Evolutionary conservation across 352 stramenopile genomes (phyloP), one percentile per base, ranked within the genome.

Genomic region (Plasmopara muralis): DNA sequence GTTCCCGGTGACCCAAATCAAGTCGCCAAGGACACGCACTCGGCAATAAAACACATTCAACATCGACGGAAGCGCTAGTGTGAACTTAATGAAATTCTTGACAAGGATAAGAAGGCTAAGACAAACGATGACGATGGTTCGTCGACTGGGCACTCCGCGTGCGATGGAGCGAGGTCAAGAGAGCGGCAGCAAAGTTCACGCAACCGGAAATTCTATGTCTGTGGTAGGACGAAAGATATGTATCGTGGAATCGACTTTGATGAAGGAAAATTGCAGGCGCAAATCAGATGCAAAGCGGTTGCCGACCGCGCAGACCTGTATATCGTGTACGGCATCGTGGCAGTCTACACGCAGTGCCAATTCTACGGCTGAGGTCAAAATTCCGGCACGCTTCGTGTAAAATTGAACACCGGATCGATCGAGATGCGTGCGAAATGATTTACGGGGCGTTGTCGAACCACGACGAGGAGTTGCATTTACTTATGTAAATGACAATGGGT

Each of bases 211-310:
- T 41, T 41, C 14, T 41, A n/a, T n/a, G 35, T 16, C 1, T 13
- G 35, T 16, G 35, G 35, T 18, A 41, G 16, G 35, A 41, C 35
- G 31, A 35, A 34, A 62, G 40, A 70, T 83, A 37, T 83, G 63
- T 60, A 74, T 80, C 41, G 66, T 79, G 10, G 60, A 77, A 48
- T 77, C 38, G 58, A 79, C 56, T 68, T 83, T 28, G 44, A 70
- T 38, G 55, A 76, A 63, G 64, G 63, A 20, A 73, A 50, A 58
- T 66, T 68, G 33, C 68, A 79, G 46, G 57, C 50, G 25, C 70
- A 79, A 45, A 37, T 79, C 44, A 68, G 72, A 53, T 74, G 60
- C 50, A 68, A 82, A 67, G 64, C 56, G 41, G 57, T 68, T 53
- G 67, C 59, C 31, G 66, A 82, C 50, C 30, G 69, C 25, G 65